Evolutionary conservation across 495 filamentous ascomycete species (phyloP).

Genomic region (Aspergillus nanangensis): DNA sequence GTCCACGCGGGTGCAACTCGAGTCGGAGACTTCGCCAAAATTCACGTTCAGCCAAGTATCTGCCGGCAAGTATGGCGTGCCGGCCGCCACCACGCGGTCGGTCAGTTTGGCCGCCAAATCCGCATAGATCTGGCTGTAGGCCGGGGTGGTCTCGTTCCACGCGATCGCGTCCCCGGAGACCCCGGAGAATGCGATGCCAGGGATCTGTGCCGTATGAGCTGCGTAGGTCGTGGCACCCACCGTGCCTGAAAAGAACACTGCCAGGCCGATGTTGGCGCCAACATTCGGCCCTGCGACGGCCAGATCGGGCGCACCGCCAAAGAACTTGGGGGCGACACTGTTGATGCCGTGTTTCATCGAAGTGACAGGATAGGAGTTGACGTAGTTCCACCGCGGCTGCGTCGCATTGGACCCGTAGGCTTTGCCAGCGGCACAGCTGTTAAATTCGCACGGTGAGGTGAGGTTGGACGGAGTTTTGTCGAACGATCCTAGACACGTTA

Average conservation of each 20-base stretch:
- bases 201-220: constrained; percentile 47
- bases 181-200: constrained; percentile 62
- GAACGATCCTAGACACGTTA: constrained; percentile 45
- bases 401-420: constrained; percentile 52
- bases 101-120: constrained; percentile 55
- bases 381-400: constrained; percentile 58
- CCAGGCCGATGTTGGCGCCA: constrained; percentile 51
- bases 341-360: constrained; percentile 61
- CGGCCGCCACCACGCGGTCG: constrained; percentile 44
- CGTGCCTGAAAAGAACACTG: constrained; percentile 56
- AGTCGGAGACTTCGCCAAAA: constrained; percentile 46
- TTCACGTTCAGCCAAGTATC: constrained; percentile 65
- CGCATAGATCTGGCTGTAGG: constrained; percentile 54
- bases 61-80: constrained; percentile 55
- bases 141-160: constrained; percentile 45
- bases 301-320: constrained; percentile 48
- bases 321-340: constrained; percentile 46
- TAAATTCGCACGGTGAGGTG: constrained; percentile 47
- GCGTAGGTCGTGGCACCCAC: constrained; percentile 58
- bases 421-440: constrained; percentile 53
- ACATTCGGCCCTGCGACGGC: constrained; percentile 64
- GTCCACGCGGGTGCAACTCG: constrained; percentile 36
- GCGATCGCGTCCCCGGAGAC: constrained; percentile 42
- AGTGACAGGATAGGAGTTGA: constrained; percentile 65
- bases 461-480: constrained; percentile 44